Base-by-base conservation (phyloP, 495 filamentous ascomycete genomes). In the Umbilicaria muhlenbergii region DNA sequence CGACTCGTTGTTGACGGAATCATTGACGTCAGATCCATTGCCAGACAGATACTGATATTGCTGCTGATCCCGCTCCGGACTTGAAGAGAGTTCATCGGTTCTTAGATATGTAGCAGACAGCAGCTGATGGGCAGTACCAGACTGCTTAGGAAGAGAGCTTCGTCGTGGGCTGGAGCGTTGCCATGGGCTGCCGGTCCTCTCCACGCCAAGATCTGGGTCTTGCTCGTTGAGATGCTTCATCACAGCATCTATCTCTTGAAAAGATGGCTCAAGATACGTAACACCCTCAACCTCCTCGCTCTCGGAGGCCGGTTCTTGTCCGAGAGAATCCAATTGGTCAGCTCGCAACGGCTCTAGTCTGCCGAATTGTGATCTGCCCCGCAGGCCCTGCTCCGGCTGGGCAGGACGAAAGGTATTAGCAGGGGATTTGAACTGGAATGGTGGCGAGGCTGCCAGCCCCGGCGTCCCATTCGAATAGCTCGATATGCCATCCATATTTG, bases 201-300 rank as follows among this genome's bases (percentile, higher is more conserved):
- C 81, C 45, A 86, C 71, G 8, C 82, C 81, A 54, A 81, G 69
- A 44, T 80, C 74, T 0, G 80, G 79, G 45, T 81, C 78, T 28
- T 68, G 72, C 37, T 74, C 68, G 54, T 86, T 80, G 41, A 93
- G 68, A 38, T 86, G 80, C 14, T 78, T 77, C 83, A 93, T 91
- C 41, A 93, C 69, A 19, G 75, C 83, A 59, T 93, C 85, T 49
- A 92, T 78, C 55, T 92, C 85, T 43, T 80, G 77, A 47, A 83
- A 80, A 35, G 81, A 77, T 17, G 74, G 75, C 24, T 53, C 51
- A 15, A 56, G 41, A 28, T 56, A 49, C 44, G 53, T 48, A 18
- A 51, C 44, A 16, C 50, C 51, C 41, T 51, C 34, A 40, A 47
- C 39, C 6, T 28, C 24, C 24, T 28, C 24, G 24, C 24, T 28